These are phyloP conservation scores for Puccinia triticina DNA, from an alignment of 1,284 basidiomycete genomes.

Conservation along the genomic window DNA sequence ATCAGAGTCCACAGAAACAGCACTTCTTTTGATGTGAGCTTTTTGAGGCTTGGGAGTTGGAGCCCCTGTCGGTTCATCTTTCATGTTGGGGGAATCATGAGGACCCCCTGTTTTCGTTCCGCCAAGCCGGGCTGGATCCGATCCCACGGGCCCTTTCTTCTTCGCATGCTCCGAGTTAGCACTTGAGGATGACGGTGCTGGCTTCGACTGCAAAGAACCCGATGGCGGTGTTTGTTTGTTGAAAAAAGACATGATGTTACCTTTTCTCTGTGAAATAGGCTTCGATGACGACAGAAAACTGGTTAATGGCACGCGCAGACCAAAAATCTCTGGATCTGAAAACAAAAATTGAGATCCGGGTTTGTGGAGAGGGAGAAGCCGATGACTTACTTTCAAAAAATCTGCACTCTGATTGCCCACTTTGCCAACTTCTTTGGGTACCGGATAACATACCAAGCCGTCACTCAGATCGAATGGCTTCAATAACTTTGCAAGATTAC, in stretches of 20 bases:
- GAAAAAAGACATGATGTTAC: constrained; percentile 32
- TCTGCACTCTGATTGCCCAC: constrained; percentile 79
- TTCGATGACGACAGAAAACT: not conserved
- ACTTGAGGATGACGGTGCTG: not conserved
- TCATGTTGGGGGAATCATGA: not conserved
- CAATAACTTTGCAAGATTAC: constrained; percentile 68
- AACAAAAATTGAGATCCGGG: not conserved
- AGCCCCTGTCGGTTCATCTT: not conserved
- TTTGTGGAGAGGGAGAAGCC: not conserved
- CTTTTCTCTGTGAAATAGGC: constrained; percentile 23
- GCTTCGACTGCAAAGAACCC: not conserved
- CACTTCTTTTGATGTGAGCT: not conserved
- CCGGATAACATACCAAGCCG: constrained; percentile 68
- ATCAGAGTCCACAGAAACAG: not conserved
- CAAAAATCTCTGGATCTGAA: not conserved
- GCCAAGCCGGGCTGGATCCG: not conserved
- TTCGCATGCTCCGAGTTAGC: not conserved
- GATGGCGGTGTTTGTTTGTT: not conserved
- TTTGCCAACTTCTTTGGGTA: constrained; percentile 87
- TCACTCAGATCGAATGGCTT: constrained; percentile 68
- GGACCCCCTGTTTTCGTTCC: not conserved
- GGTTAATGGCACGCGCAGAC: not conserved
- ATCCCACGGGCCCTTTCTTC: not conserved
- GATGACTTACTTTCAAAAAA: constrained; percentile 66
- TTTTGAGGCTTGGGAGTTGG: not conserved